Percentiles rank a stretch among this genome's conserved stretches.
Conservation (phyloP, 805 yeast species). For the Candida gorgasii region DNA sequence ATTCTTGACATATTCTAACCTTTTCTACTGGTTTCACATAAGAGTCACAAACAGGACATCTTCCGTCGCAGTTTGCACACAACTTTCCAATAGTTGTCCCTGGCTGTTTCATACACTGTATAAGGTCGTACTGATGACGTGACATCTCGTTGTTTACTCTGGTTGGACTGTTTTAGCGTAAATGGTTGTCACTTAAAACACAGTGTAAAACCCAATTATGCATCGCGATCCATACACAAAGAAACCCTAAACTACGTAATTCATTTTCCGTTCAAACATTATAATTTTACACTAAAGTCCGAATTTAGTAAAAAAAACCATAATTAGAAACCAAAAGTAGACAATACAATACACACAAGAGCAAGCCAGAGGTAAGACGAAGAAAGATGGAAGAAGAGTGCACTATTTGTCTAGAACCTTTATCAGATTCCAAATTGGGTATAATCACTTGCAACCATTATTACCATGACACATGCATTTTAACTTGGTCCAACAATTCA, state of each 20-base stretch:
- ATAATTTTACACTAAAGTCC: too few species aligned
- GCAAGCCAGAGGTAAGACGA: neutral
- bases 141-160: slow-evolving; percentile 53
- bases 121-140: slow-evolving; percentile 82
- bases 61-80: slow-evolving; percentile 87
- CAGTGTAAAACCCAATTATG: slow-evolving; percentile 3
- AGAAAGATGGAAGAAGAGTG: slow-evolving; percentile 39
- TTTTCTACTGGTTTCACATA: slow-evolving; percentile 66
- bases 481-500: slow-evolving; percentile 57
- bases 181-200: neutral
- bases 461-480: slow-evolving; percentile 59
- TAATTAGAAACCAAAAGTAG: too few species aligned
- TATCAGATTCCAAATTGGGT: slow-evolving; percentile 23
- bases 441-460: slow-evolving; percentile 47
- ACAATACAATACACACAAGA: too few species aligned
- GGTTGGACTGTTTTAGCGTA: neutral
- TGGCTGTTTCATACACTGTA: slow-evolving; percentile 82
- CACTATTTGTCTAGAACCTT: slow-evolving; percentile 57
- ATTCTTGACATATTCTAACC: slow-evolving; percentile 81
- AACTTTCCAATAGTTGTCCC: slow-evolving; percentile 71
- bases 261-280: neutral
- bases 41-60: slow-evolving; percentile 89
- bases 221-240: slow-evolving; percentile 1
- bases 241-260: neutral
- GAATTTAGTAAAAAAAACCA: too few species aligned